Percentiles rank a stretch among this genome's conserved stretches.
phyloP scores from a whole-genome alignment of 2,329 filamentous ascomycete genomes.

The Paecilomyces sp. region DNA sequence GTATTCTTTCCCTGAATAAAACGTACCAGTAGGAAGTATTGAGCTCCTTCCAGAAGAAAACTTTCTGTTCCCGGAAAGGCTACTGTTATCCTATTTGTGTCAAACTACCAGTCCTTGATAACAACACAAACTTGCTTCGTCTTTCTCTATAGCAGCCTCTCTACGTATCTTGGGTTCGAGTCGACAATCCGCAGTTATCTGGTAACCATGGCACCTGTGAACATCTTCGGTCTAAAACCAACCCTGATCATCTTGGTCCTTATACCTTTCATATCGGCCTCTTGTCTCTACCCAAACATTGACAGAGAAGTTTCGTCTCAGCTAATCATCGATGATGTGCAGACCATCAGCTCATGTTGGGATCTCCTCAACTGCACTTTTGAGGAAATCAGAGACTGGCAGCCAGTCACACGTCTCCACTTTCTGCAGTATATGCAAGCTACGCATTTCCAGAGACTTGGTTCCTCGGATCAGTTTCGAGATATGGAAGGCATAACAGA shows the following conservation, averaged over 20 bases:
- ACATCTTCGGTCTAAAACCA: constrained; percentile 3
- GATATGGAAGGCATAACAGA: constrained; percentile 14
- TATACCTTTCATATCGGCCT: background rate
- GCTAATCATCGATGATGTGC: background rate
- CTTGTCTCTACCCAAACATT: background rate
- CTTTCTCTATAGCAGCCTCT: background rate
- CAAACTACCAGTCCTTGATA: background rate
- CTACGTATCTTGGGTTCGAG: background rate
- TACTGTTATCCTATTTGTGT: constrained; percentile 2
- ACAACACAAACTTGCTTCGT: background rate
- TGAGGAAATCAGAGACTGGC: constrained; percentile 12
- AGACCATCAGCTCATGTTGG: constrained; percentile 8
- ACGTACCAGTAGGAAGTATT: background rate
- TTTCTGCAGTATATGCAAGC: constrained; percentile 16
- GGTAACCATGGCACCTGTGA: background rate
- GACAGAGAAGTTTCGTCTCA: background rate
- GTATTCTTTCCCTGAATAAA: background rate
- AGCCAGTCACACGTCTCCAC: constrained; percentile 11
- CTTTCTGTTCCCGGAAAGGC: background rate
- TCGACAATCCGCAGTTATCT: background rate
- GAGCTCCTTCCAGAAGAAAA: background rate
- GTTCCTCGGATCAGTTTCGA: constrained; percentile 12
- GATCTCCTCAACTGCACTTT: constrained; percentile 13
- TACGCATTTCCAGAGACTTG: constrained; percentile 7
- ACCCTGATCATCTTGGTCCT: constrained; percentile 4